Base-by-base conservation (phyloP, 2,329 filamentous ascomycete species). In the Colletotrichum falcatum region DNA sequence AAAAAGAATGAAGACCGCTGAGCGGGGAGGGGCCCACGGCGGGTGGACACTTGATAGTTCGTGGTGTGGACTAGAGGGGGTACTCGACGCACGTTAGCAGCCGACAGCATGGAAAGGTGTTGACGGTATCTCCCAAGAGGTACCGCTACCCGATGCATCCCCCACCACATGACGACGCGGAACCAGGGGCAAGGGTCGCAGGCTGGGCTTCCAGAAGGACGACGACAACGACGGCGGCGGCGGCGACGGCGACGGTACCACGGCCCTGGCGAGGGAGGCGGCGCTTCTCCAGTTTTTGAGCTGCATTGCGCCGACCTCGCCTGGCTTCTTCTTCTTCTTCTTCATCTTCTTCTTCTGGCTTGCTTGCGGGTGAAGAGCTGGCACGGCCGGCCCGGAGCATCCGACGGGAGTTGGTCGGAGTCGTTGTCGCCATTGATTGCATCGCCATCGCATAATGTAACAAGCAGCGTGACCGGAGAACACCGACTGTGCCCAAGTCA, bases 181-280 rank as follows among this genome's bases (percentile, higher is more conserved):
- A 61, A 70, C 64, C 49, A 67, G 58, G 64, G 64, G 49, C 33
- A 66, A 39, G 58, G 58, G 26, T 33, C 20, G 55, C 55, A 55
- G 55, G 28, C 16, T 56, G 64, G 49, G 64, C 67, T 70, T 70
- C 67, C 56, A 70, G 67, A 70, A 70, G 64, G 64, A 33, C 54
- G 39, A 14, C 48, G 48, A 51, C 44, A 48, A 37, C 37, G 8
- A 39, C 37, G 37, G 18, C 37, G 61, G 59, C 55, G 51, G 60
- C 46, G 66, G 61, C n/a, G n/a, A n/a, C n/a, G n/a, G n/a, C 30
- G 35, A 35, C 35, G 35, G 39, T 44, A 11, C 18, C 42, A 44
- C 42, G 42, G 28, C 14, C 49, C 62, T 51, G 51, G 62, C 18
- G 26, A 35, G 33, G 20, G 28, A 26, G 33, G 46, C 61, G 44